Evolutionary conservation across 768 basidiomycete genomes (phyloP).

Genomic region (Paxillus involutus): DNA sequence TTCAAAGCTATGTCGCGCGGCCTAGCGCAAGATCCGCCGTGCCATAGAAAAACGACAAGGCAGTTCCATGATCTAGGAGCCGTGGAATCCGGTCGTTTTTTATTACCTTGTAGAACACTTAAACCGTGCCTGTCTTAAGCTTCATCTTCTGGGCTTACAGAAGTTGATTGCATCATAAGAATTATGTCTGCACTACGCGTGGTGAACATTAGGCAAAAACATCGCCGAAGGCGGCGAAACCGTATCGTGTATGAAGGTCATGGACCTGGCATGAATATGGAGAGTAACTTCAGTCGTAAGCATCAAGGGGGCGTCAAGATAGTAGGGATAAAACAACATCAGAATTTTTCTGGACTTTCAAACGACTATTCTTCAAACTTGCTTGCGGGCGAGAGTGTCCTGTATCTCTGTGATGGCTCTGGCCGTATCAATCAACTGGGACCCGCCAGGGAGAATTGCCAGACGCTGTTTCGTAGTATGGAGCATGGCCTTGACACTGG

Average conservation of each 20-base stretch:
- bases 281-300: conserved; percentile 1
- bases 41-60: too few species aligned
- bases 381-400: conserved; percentile 58
- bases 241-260: conserved; percentile 20
- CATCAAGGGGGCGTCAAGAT: conserved; percentile 3
- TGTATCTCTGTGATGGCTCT: conserved; percentile 75
- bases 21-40: too few species aligned
- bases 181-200: conserved; percentile 24
- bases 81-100: too few species aligned
- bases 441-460: conserved; percentile 71
- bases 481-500: conserved; percentile 73
- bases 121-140: too few species aligned
- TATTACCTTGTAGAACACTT: too few species aligned
- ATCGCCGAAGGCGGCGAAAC: conserved; percentile 7
- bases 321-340: conserved; percentile 3
- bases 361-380: conserved; percentile 12
- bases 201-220: conserved; percentile 3
- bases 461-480: conserved; percentile 81
- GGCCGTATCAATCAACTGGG: conserved; percentile 64
- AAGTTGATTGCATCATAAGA: conserved; percentile 12
- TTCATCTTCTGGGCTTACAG: neutral
- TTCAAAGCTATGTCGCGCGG: too few species aligned
- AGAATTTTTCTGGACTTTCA: neutral
- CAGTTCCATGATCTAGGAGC: too few species aligned
- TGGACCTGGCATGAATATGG: conserved; percentile 25